Conservation (phyloP, 305 asterid species). For the Solanum chacoense region DNA sequence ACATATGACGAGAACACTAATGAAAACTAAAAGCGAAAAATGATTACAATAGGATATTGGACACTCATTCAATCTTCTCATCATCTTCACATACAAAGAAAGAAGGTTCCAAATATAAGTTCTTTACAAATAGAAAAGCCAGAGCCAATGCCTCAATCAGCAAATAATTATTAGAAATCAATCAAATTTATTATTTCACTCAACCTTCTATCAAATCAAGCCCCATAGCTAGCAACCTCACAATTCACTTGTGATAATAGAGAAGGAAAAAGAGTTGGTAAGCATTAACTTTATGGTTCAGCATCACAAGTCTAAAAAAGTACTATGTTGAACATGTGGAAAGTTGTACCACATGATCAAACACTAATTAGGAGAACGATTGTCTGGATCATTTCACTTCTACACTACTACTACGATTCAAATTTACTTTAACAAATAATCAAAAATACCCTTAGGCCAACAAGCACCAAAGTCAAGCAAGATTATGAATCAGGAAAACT, state of each 20-base stretch:
- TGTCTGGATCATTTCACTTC: not conserved
- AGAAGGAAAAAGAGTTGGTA: not conserved
- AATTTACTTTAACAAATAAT: not conserved
- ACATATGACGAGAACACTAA: not conserved
- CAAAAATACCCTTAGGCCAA: not conserved
- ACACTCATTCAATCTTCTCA: not conserved
- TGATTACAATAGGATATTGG: not conserved
- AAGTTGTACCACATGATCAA: not conserved
- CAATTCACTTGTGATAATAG: not conserved
- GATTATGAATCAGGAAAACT: slow-evolving; percentile 13
- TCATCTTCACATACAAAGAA: not conserved
- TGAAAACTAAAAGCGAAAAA: not conserved
- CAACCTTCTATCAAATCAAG: not conserved
- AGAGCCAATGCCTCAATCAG: not conserved
- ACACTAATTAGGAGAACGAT: not conserved
- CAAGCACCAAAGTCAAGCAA: not conserved
- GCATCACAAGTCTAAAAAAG: not conserved
- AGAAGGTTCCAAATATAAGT: not conserved
- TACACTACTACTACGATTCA: not conserved
- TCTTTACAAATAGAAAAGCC: not conserved
- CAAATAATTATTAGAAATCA: not conserved
- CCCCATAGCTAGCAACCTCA: not conserved
- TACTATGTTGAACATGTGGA: not conserved
- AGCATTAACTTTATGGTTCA: not conserved
- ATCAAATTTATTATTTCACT: not conserved